phyloP scores from a whole-genome alignment of 352 stramenopile genomes.

The Thalassiosira oceanica region DNA sequence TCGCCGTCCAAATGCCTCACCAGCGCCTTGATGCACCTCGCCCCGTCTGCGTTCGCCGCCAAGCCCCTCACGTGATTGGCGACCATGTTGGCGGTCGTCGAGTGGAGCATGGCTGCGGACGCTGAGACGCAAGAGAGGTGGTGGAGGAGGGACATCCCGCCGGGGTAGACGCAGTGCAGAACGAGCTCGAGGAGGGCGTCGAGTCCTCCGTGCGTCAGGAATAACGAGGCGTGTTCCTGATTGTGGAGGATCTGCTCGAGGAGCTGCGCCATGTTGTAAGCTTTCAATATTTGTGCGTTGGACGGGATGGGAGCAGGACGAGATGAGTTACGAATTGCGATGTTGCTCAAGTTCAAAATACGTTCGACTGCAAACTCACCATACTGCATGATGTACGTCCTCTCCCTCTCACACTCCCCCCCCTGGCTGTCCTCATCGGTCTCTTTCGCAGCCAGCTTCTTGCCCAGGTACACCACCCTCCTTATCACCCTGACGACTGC shows the following conservation, averaged over 20 bases:
- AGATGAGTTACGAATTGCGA: too few species aligned
- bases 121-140: slow-evolving; percentile 75
- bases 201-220: slow-evolving; percentile 89
- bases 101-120: neutral
- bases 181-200: slow-evolving; percentile 88
- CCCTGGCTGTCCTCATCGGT: slow-evolving; percentile 15
- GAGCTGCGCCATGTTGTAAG: slow-evolving; percentile 87
- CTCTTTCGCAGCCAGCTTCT: slow-evolving; percentile 81
- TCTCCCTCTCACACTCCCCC: too few species aligned
- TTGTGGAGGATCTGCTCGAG: slow-evolving; percentile 93
- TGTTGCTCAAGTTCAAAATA: slow-evolving; percentile 71
- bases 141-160: slow-evolving; percentile 70
- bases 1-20: slow-evolving; percentile 28
- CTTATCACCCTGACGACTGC: slow-evolving; percentile 88
- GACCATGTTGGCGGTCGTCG: too few species aligned
- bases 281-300: slow-evolving; percentile 47
- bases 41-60: too few species aligned
- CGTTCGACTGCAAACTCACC: neutral
- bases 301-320: neutral
- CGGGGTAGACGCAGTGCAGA: slow-evolving; percentile 83
- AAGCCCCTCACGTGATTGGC: too few species aligned
- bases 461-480: slow-evolving; percentile 83
- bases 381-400: slow-evolving; percentile 50
- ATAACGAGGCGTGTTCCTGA: slow-evolving; percentile 89
- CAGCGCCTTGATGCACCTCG: slow-evolving; percentile 47